Base-by-base conservation (phyloP, 2,329 filamentous ascomycete genomes). In the Cercospora sp. region DNA sequence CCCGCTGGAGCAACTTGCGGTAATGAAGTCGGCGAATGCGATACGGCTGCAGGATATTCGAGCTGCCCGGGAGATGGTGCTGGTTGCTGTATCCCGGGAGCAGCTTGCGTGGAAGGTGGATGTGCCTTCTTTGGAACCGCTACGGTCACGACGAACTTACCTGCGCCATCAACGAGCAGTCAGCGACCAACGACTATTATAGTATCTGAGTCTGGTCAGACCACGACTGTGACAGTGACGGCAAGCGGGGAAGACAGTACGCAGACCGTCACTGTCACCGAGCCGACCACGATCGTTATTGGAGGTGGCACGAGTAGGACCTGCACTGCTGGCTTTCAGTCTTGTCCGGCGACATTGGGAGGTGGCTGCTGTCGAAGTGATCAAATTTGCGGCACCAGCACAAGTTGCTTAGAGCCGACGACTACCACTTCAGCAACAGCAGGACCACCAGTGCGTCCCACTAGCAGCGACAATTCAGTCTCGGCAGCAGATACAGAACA, bases 71-170 rank as follows among this genome's bases (percentile, higher is more conserved):
- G 86, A 7, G 84, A 85, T 36, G 77, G 89, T 0, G 91, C 91
- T 3, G 91, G 91, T 13, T 94, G 91, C 75, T 94, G 91, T 76
- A 88, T 93, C 10, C 83, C 88, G 0, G 90, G 90, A 4, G 93
- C 88, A 74, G 82, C 86, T 1, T 94, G 91, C 73, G 83, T 87
- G 66, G 89, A 89, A 18, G 81, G 89, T 66, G 91, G 91, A 26
- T 94, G 91, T 89, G 81, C 85, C 84, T 85, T 68, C 30, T 74
- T 71, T 68, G 74, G 74, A 18, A 75, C 68, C 1, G 67, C 45
- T n/a, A 73, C 73, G 5, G 70, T 70, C 2, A 75, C 73, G n/a
- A 71, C 58, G 53, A 62, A 64, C 20, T 48, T 67, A 28, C 64
- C 72, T 1, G 71, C 63, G 5, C 51, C 51, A 36, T 69, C 73